Conservation (phyloP, 1,284 basidiomycete species). For the Kalmanozyma brasiliensis region DNA sequence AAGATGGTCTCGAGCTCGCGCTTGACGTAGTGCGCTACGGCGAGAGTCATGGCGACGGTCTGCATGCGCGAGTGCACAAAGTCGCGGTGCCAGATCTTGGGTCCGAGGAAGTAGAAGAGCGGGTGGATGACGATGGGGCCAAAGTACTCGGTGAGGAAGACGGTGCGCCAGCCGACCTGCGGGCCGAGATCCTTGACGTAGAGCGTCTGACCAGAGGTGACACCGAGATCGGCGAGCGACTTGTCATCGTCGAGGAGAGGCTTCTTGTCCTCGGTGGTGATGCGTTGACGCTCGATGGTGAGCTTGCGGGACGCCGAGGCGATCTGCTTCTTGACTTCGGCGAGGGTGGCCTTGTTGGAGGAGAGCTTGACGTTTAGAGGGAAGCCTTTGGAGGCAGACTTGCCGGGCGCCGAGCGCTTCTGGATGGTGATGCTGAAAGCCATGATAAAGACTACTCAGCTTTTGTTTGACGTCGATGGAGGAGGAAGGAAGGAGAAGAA, state of each 20-base stretch:
- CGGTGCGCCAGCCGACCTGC: conserved; percentile 65
- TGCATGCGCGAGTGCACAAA: conserved; percentile 82
- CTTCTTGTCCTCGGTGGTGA: conserved; percentile 59
- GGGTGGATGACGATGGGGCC: conserved; percentile 94
- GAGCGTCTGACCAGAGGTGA: conserved; percentile 46
- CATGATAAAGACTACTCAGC: conserved; percentile 20
- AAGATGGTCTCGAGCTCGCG: conserved; percentile 93
- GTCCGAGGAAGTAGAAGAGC: conserved; percentile 79
- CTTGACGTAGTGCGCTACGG: conserved; percentile 89
- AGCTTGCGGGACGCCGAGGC: conserved; percentile 39
- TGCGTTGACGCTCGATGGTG: conserved; percentile 56
- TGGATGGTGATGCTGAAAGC: conserved; percentile 45
- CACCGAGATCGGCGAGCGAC: conserved; percentile 41
- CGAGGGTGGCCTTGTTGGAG: conserved; percentile 46
- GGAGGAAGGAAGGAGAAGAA: background rate
- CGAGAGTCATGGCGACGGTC: conserved; percentile 82
- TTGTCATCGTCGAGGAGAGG: conserved; percentile 58
- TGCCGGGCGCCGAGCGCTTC: conserved; percentile 47
- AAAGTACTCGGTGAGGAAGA: conserved; percentile 68
- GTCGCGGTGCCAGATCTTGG: conserved; percentile 74
- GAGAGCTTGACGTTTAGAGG: conserved; percentile 45
- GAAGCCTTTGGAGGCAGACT: conserved; percentile 53
- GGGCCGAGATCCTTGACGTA: conserved; percentile 66
- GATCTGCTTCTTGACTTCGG: conserved; percentile 58
- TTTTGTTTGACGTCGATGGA: conserved; percentile 4